Evolutionary conservation across 306 rosid species (phyloP).

Genomic region (Boehmeria nivea): DNA sequence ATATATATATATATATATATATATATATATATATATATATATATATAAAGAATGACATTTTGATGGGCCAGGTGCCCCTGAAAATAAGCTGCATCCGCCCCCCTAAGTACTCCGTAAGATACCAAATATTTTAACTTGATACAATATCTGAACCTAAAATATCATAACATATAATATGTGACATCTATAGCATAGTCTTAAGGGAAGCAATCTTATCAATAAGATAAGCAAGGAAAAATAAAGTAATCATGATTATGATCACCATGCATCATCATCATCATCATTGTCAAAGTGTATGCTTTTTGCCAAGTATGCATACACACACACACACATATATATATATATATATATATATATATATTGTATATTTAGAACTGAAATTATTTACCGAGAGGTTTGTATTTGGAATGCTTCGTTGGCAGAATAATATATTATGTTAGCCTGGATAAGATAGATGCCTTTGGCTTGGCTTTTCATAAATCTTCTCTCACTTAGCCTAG

Average conservation of each 20-base stretch:
- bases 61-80: too few species aligned
- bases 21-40: neutral
- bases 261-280: neutral
- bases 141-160: too few species aligned
- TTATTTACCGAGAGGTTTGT: conserved; percentile 5
- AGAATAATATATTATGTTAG: conserved; percentile 14
- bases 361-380: conserved; percentile 23
- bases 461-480: conserved; percentile 7
- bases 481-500: too few species aligned
- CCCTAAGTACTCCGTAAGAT: too few species aligned
- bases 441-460: conserved; percentile 50
- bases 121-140: too few species aligned
- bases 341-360: conserved; percentile 20
- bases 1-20: neutral
- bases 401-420: conserved; percentile 39
- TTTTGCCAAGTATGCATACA: neutral
- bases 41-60: neutral
- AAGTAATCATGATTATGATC: neutral
- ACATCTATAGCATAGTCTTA: neutral
- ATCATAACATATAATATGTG: too few species aligned
- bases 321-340: neutral
- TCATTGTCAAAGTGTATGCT: neutral
- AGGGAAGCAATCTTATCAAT: neutral
- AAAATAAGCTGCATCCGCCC: too few species aligned
- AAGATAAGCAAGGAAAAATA: neutral